Conservation (phyloP, 805 yeast species). For the Wickerhamiella alocasiicola region DNA sequence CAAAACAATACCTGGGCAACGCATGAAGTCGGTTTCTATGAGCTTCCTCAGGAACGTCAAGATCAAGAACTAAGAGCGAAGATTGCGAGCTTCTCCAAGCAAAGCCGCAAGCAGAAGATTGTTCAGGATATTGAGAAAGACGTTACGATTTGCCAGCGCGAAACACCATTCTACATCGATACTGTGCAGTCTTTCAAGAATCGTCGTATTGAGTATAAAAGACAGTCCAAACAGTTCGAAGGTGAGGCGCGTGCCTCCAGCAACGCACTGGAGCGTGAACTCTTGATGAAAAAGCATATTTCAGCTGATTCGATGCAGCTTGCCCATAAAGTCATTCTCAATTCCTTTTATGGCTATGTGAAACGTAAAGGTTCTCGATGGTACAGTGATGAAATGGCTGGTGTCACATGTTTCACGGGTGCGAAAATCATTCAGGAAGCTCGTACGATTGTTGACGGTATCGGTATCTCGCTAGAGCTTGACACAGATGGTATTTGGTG, state of each 20-base stretch:
- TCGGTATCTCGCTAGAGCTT: slow-evolving; percentile 89
- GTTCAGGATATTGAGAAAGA: slow-evolving; percentile 80
- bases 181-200: slow-evolving; percentile 93
- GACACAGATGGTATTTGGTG: slow-evolving; percentile 99
- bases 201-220: slow-evolving; percentile 90
- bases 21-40: slow-evolving; percentile 43
- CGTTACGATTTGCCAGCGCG: slow-evolving; percentile 92
- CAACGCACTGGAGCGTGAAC: slow-evolving; percentile 6
- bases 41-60: slow-evolving; percentile 65
- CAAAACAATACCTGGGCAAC: slow-evolving; percentile 2
- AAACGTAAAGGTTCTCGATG: slow-evolving; percentile 99
- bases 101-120: slow-evolving; percentile 66
- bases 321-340: slow-evolving; percentile 92
- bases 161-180: slow-evolving; percentile 90
- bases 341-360: slow-evolving; percentile 95
- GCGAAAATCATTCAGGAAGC: slow-evolving; percentile 98
- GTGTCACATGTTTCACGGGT: slow-evolving; percentile 95
- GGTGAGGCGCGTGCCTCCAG: slow-evolving; percentile 61
- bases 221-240: slow-evolving; percentile 81
- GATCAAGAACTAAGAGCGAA: slow-evolving; percentile 63
- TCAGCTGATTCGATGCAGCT: slow-evolving; percentile 89
- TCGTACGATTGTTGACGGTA: slow-evolving; percentile 71
- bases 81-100: slow-evolving; percentile 69
- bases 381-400: slow-evolving; percentile 99
- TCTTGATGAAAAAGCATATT: slow-evolving; percentile 60